phyloP scores from a whole-genome alignment of 2,329 filamentous ascomycete genomes.

The Ascochyta clinopodiicola region DNA sequence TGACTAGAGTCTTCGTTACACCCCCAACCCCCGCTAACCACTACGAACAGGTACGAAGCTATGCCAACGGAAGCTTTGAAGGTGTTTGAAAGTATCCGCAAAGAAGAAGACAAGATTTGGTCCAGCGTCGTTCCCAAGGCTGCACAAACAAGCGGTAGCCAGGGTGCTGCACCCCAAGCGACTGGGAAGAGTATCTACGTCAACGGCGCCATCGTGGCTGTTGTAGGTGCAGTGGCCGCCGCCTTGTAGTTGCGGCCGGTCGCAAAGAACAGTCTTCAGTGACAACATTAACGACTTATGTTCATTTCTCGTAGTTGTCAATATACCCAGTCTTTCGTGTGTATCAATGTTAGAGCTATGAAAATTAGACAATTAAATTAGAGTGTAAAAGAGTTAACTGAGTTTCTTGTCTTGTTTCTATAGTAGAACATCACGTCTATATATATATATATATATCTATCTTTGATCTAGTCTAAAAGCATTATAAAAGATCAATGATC shows the following conservation, averaged over 20 bases:
- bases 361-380: no score
- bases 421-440: no score
- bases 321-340: constrained; percentile 7
- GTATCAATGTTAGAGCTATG: no score
- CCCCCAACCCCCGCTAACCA: background rate
- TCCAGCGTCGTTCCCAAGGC: constrained; percentile 11
- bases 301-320: constrained; percentile 1
- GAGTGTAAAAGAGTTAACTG: no score
- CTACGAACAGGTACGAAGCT: constrained; percentile 6
- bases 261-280: background rate
- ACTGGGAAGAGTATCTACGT: constrained; percentile 5
- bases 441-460: no score
- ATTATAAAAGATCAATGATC: no score
- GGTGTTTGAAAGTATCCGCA: constrained; percentile 12
- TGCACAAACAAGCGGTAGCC: constrained; percentile 6
- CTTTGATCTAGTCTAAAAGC: no score
- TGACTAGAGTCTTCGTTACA: background rate
- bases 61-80: constrained; percentile 12
- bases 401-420: no score
- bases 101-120: constrained; percentile 16
- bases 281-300: background rate
- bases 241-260: background rate
- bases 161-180: constrained; percentile 10
- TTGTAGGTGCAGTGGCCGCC: constrained; percentile 9
- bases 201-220: constrained; percentile 9